Percentiles rank a stretch among this genome's conserved stretches.
Evolutionary conservation across 2,329 filamentous ascomycete genomes (phyloP).

Genomic region (Didymella pomorum): DNA sequence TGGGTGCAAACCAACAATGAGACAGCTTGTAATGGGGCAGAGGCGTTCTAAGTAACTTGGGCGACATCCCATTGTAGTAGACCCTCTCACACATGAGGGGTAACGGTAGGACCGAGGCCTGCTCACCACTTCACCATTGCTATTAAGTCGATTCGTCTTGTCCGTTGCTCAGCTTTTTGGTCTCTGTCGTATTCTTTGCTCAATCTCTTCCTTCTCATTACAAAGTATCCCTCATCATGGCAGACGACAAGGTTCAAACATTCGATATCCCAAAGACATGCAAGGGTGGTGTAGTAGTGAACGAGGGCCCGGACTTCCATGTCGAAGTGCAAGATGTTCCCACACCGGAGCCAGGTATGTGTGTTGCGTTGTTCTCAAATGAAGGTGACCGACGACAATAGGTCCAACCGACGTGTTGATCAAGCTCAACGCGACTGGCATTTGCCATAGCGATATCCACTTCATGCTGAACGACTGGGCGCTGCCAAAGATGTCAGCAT

Average conservation of each 20-base stretch:
- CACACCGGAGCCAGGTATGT: constrained; percentile 57
- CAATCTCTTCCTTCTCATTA: neutral
- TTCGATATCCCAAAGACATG: constrained; percentile 59
- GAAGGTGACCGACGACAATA: constrained; percentile 30
- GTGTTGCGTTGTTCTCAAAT: neutral
- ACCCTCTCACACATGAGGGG: constrained; percentile 16
- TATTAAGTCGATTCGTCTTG: constrained; percentile 4
- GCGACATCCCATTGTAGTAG: neutral
- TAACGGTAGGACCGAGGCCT: constrained; percentile 19
- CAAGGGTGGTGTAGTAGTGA: constrained; percentile 62
- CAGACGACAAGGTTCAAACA: constrained; percentile 34
- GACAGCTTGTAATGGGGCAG: constrained; percentile 6
- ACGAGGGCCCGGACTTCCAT: constrained; percentile 60
- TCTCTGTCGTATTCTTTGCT: neutral
- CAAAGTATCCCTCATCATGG: constrained; percentile 27
- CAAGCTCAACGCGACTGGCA: constrained; percentile 65
- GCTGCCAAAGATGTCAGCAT: constrained; percentile 47
- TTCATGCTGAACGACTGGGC: constrained; percentile 65
- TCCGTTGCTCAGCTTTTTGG: neutral
- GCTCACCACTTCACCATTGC: constrained; percentile 9
- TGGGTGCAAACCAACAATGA: constrained; percentile 7
- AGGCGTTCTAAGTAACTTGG: neutral
- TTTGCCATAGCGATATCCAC: constrained; percentile 67
- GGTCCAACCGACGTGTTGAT: constrained; percentile 65
- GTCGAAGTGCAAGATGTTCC: constrained; percentile 58